These are phyloP conservation scores for Paspalum notatum DNA, from an alignment of 176 grass and related monocot species.

Conservation along the genomic window DNA sequence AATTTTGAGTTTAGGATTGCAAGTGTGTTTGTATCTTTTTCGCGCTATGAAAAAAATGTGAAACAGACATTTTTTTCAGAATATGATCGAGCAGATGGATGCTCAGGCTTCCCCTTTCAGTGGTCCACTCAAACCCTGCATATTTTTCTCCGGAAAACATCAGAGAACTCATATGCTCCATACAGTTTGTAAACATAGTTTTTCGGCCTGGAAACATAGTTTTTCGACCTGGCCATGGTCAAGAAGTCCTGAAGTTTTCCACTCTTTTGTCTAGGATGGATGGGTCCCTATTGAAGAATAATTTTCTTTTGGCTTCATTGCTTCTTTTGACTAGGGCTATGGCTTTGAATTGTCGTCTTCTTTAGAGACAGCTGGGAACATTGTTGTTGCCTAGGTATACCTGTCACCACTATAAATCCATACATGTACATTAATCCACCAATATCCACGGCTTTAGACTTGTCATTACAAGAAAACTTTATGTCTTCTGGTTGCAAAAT, in stretches of 20 bases:
- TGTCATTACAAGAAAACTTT: background rate
- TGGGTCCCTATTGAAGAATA: slow-evolving; percentile 4
- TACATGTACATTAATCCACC: background rate
- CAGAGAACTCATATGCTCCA: background rate
- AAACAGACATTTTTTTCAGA: background rate
- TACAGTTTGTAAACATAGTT: background rate
- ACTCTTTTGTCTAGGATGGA: slow-evolving; percentile 29
- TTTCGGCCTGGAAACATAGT: slow-evolving; percentile 11
- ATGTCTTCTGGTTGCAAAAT: slow-evolving; percentile 22
- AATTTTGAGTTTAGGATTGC: background rate
- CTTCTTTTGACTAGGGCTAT: slow-evolving; percentile 36
- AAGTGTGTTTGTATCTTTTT: background rate
- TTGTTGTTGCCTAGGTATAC: slow-evolving; percentile 24
- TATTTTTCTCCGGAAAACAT: background rate
- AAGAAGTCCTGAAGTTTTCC: slow-evolving; percentile 44
- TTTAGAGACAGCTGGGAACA: slow-evolving; percentile 41
- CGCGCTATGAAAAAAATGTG: background rate
- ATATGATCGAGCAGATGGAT: background rate
- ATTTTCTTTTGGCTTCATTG: slow-evolving; percentile 34
- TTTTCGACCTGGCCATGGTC: slow-evolving; percentile 23
- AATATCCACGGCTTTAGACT: slow-evolving; percentile 22
- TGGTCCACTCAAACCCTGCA: background rate
- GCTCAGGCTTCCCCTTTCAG: background rate
- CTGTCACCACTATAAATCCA: slow-evolving; percentile 23
- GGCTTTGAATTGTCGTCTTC: slow-evolving; percentile 49